These are phyloP conservation scores for Mollisia scopiformis DNA, from an alignment of 2,329 filamentous ascomycete genomes.

Conservation along the genomic window DNA sequence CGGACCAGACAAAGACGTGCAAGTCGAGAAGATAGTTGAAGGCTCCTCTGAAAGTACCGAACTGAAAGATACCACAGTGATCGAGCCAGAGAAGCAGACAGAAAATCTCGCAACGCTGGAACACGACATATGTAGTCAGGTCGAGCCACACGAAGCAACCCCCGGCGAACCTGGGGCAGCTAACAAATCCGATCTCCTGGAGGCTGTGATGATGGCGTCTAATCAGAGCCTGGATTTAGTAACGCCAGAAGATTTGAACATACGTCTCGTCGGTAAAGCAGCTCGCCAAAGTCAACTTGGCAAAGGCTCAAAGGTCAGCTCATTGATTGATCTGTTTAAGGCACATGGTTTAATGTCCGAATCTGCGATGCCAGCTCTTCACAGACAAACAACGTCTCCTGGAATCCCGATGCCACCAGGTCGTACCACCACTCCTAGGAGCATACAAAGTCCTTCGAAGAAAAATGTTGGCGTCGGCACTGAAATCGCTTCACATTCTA, in stretches of 20 bases:
- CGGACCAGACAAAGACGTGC: background rate
- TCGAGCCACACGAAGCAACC: background rate
- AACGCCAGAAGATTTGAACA: slow-evolving; percentile 9
- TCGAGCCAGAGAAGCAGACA: no score
- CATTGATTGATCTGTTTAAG: slow-evolving; percentile 29
- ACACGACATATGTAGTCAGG: background rate
- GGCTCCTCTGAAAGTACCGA: no score
- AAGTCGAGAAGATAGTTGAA: no score
- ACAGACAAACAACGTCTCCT: slow-evolving; percentile 1
- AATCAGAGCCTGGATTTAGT: background rate
- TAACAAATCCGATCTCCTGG: background rate
- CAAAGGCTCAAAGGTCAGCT: slow-evolving; percentile 12
- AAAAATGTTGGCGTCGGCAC: background rate
- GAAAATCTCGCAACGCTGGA: no score
- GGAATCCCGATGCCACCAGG: background rate
- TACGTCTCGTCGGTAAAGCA: slow-evolving; percentile 18
- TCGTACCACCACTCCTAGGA: background rate
- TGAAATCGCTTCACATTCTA: background rate
- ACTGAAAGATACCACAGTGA: no score
- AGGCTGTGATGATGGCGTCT: background rate
- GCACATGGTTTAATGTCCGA: slow-evolving; percentile 23
- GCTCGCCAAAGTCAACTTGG: slow-evolving; percentile 1
- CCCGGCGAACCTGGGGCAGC: background rate
- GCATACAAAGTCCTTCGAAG: background rate
- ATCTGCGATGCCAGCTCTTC: slow-evolving; percentile 5